Evolutionary conservation across 1,284 basidiomycete species (phyloP).

Genomic region (Trametes sp.): DNA sequence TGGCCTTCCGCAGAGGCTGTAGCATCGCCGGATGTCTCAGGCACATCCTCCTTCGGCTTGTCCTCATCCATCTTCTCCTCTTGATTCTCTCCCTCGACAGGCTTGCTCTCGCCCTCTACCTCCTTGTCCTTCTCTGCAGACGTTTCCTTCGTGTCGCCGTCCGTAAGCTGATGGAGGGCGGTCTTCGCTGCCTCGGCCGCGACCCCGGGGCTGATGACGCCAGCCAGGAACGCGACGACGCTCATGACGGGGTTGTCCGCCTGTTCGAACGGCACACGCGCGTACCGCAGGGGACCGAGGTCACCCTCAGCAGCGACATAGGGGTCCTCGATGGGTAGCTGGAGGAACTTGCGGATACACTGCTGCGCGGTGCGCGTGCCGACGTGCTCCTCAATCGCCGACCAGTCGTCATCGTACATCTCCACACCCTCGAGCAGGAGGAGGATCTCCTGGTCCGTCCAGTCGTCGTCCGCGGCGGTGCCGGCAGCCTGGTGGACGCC

Average conservation of each 20-base stretch:
- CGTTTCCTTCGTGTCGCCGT: constrained; percentile 55
- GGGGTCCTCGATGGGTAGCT: constrained; percentile 96
- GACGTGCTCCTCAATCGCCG: constrained; percentile 90
- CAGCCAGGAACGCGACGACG: constrained; percentile 96
- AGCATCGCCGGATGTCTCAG: constrained; percentile 14
- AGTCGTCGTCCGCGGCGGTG: constrained; percentile 68
- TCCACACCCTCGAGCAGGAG: constrained; percentile 94
- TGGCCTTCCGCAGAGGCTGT: constrained; percentile 31
- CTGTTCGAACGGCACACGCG: constrained; percentile 89
- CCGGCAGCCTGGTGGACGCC: constrained; percentile 51
- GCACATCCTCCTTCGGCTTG: constrained; percentile 38
- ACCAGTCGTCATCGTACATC: constrained; percentile 99
- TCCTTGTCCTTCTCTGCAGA: constrained; percentile 42
- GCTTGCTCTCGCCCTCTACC: constrained; percentile 39
- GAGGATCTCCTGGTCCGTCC: constrained; percentile 93
- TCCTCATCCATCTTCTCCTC: constrained; percentile 47
- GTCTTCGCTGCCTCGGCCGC: constrained; percentile 95
- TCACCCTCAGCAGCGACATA: constrained; percentile 81
- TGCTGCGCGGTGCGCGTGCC: constrained; percentile 91
- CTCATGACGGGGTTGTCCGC: constrained; percentile 99
- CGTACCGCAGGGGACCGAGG: constrained; percentile 83
- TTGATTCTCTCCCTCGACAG: constrained; percentile 37
- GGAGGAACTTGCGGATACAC: constrained; percentile 95
- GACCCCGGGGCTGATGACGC: constrained; percentile 89
- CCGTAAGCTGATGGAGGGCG: constrained; percentile 82